Evolutionary conservation across 179 eudicot genomes (phyloP), one percentile per base, ranked within the genome.

Genomic region (Corrigiola litoralis): DNA sequence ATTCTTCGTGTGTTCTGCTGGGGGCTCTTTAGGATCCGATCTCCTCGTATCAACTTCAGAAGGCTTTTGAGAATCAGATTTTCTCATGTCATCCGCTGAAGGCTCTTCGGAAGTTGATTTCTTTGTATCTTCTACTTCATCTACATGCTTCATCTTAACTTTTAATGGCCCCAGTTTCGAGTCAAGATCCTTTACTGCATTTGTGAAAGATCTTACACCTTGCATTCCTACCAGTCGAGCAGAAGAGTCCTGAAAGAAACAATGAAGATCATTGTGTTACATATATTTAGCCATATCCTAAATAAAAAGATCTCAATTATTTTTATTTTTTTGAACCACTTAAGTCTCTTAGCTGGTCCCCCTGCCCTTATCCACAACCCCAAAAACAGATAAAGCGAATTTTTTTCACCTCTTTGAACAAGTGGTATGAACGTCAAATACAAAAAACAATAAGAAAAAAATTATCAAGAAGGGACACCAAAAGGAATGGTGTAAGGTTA

Each of bases 201-300:
- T 68, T 14, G 82, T 82, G 49, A 94, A 82, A 61, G 82, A 69
- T 78, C 96, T 82, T 62, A 80, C 91, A 73, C 86, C 88, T 66
- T 87, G 90, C 73, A 81, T 81, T 75, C 82, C 76, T 63, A 71
- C 75, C 42, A 91, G 78, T 68, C 64, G 63, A 32, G 68, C 86
- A 57, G 68, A 75, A 52, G 85, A 71, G 34, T 72, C 61, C 99
- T 95, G 82, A 52, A 50, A 47, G n/a, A 58, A 46, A 68, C 41
- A 47, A 68, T 27, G 25, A 46, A 31, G 29, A 13, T 55, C 12
- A 61, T 29, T 12, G 14, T 24, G 48, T 6, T n/a, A n/a, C n/a
- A n/a, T n/a, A n/a, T n/a, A n/a, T n/a, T n/a, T n/a, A n/a, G n/a
- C n/a, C n/a, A n/a, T n/a, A n/a, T n/a, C n/a, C n/a, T n/a, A n/a